Evolutionary conservation across 768 basidiomycete genomes (phyloP).

Genomic region (Dendrothele bispora): DNA sequence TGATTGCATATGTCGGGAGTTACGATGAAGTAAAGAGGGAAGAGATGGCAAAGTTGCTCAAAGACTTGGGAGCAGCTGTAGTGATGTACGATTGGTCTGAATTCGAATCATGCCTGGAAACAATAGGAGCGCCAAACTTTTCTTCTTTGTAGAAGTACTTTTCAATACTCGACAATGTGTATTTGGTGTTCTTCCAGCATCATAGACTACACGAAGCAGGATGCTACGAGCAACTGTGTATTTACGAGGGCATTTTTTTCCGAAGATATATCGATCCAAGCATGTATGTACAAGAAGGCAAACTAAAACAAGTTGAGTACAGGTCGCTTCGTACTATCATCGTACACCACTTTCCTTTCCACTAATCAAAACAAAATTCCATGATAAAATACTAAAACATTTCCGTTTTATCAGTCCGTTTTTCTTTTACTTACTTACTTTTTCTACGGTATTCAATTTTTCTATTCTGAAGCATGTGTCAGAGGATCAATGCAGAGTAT

Average conservation of each 20-base stretch:
- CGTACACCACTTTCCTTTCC: no score
- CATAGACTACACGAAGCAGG: no score
- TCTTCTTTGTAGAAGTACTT: neutral
- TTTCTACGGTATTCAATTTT: conserved; percentile 4
- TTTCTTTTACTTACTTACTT: neutral
- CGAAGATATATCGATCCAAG: no score
- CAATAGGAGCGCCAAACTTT: conserved; percentile 3
- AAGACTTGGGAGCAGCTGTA: conserved; percentile 15
- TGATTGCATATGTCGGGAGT: conserved; percentile 22
- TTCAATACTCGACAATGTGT: neutral
- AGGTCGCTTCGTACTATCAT: no score
- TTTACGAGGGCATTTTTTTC: no score
- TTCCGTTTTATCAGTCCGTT: neutral
- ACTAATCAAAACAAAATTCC: neutral
- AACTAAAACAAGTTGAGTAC: no score
- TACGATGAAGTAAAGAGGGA: conserved; percentile 18
- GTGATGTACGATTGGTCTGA: conserved; percentile 22
- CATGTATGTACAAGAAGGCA: no score
- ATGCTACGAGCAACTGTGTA: no score
- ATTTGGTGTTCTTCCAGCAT: no score
- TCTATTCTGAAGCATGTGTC: conserved; percentile 60
- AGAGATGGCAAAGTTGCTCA: conserved; percentile 17
- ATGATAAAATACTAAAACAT: neutral
- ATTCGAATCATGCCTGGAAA: conserved; percentile 15
- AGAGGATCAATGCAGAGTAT: conserved; percentile 86